Base-by-base conservation (phyloP, 2,329 filamentous ascomycete species). In the Fusarium sp. region DNA sequence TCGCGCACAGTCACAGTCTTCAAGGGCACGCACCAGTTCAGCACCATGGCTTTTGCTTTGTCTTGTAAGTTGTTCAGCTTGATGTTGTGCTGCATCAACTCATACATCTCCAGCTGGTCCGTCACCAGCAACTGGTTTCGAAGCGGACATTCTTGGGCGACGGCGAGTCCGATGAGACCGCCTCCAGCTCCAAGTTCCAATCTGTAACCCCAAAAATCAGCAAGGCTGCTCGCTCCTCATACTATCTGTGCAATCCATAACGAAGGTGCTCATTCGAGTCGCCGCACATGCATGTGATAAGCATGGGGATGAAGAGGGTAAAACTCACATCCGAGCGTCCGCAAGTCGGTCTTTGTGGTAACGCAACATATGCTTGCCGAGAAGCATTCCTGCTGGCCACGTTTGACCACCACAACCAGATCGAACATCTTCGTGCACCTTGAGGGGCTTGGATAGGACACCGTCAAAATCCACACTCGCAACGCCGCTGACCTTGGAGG, bases 161-260 rank as follows among this genome's bases (percentile, higher is more conserved):
- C 83, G 14, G 85, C 87, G 62, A 91, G 81, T 49, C 88, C 94
- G 49, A 97, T 93, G 50, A 98, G 86, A 20, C 96, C 96, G 56
- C 94, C 93, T 60, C 96, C 96, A 62, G 95, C 93, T 57, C 96
- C 96, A 41, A 99, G 85, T 80, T 98, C 96, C 74, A 98, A 83
- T 81, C 93, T 97, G 74, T 64, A 58, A 52, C 60, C 60, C 45
- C 51, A 56, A 52, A 37, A 43, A 68, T 76, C 65, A 76, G 72
- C 66, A 68, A 54, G 32, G 50, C 39, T 27, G 40, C 41, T 58
- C 51, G 48, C n/a, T 62, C 56, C 25, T 63, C 41, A 49, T 53
- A 60, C 52, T 62, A 45, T 69, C 52, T 33, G 46, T 48, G 41
- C 43, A 45, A 46, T 32, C 43, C 54, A 44, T 37, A 30, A 52